These are phyloP conservation scores for Fusarium pininemorale DNA, from an alignment of 2,329 filamentous ascomycete genomes.

Conservation along the genomic window DNA sequence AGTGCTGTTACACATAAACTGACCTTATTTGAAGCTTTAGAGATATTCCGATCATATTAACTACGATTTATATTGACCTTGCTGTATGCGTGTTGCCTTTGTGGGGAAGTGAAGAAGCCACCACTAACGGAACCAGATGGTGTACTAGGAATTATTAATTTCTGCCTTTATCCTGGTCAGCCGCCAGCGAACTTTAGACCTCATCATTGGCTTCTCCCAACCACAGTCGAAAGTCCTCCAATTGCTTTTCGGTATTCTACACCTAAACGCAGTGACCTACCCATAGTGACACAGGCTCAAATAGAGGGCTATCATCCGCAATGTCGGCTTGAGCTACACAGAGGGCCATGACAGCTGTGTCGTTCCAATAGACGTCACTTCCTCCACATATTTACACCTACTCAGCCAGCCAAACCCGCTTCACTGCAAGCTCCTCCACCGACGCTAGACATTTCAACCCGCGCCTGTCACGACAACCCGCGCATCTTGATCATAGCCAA, in stretches of 20 bases:
- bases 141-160: slow-evolving; percentile 40
- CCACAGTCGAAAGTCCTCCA: not conserved
- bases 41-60: not conserved
- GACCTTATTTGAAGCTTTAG: not conserved
- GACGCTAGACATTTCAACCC: slow-evolving; percentile 36
- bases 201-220: slow-evolving; percentile 24
- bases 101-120: not conserved
- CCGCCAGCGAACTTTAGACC: slow-evolving; percentile 31
- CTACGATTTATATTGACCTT: not conserved
- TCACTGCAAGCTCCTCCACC: slow-evolving; percentile 38
- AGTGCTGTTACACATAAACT: not conserved
- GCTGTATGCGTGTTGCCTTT: not conserved
- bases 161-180: slow-evolving; percentile 40
- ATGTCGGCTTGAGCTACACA: slow-evolving; percentile 39
- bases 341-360: slow-evolving; percentile 39
- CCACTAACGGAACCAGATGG: not conserved
- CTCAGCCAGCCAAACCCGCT: slow-evolving; percentile 25
- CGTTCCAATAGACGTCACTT: slow-evolving; percentile 42
- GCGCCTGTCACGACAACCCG: slow-evolving; percentile 34
- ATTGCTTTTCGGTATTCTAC: not conserved
- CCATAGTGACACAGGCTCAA: slow-evolving; percentile 4
- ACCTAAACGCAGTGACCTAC: not conserved
- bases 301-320: slow-evolving; percentile 26
- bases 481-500: slow-evolving; percentile 33
- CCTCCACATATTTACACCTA: slow-evolving; percentile 33